Percentiles rank a stretch among this genome's conserved stretches.
These are phyloP conservation scores for Camelina neglecta DNA, from an alignment of 345 rosid genomes.

Conservation along the genomic window DNA sequence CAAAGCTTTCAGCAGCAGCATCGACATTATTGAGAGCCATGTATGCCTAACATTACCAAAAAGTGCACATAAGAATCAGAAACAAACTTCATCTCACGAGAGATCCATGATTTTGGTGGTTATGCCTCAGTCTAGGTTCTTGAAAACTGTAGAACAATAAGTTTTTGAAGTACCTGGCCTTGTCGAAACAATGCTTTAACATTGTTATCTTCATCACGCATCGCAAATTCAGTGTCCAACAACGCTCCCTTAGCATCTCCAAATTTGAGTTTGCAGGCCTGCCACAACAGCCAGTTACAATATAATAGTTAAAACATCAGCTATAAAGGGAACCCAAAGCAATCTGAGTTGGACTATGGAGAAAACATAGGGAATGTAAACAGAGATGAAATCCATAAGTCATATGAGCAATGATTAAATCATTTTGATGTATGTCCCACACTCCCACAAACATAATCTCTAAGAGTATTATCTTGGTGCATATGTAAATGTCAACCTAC, in stretches of 20 bases:
- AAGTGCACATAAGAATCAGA: background rate
- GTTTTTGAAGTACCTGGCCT: slow-evolving; percentile 71
- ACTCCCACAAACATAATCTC: slow-evolving; percentile 20
- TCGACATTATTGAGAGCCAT: slow-evolving; percentile 89
- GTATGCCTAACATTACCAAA: slow-evolving; percentile 63
- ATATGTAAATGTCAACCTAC: slow-evolving; percentile 17
- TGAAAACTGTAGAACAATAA: slow-evolving; percentile 15
- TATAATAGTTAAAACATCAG: slow-evolving; percentile 3
- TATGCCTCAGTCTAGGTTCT: slow-evolving; percentile 1
- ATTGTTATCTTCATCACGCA: slow-evolving; percentile 85
- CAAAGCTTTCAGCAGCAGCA: slow-evolving; percentile 93
- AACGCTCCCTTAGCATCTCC: slow-evolving; percentile 92
- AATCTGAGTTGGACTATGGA: background rate
- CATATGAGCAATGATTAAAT: background rate
- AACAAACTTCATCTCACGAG: background rate
- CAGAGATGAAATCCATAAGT: background rate
- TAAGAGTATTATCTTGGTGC: slow-evolving; percentile 2
- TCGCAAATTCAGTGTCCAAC: slow-evolving; percentile 83
- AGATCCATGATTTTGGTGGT: background rate
- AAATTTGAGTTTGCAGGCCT: slow-evolving; percentile 90
- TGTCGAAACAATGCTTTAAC: slow-evolving; percentile 94
- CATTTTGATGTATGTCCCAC: background rate
- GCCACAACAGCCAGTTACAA: slow-evolving; percentile 26
- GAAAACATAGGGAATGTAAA: background rate
- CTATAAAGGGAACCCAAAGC: slow-evolving; percentile 10